Base-by-base conservation (phyloP, 345 rosid species). In the Conringia planisiliqua region DNA sequence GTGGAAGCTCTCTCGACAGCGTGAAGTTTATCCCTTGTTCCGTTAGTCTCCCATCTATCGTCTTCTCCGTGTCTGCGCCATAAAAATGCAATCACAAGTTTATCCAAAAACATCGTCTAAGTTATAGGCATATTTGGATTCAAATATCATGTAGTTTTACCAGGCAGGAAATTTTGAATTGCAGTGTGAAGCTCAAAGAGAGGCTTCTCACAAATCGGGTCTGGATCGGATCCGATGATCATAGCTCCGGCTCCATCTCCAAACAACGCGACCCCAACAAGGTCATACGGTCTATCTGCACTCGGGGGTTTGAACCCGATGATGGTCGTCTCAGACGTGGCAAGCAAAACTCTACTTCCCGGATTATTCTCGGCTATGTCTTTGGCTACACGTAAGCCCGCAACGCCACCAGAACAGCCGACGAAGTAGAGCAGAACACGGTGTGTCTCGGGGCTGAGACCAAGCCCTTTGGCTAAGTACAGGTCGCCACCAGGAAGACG, bases 361-460 rank as follows among this genome's bases (percentile, higher is more conserved):
- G 94, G 94, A 77, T 93, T 89, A 83, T 91, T 93, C 79, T 93
- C 98, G 1, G 95, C 98, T 20, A 93, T 89, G 76, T 93, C 97
- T 83, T 93, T 91, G 1, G 98, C 98, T 4, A 89, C 94, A 6
- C 97, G 94, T 20, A 93, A 92, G 6, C 98, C 97, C 0, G 97
- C 88, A 7, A 92, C 97, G 0, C 99, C 99, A 32, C 99, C 99
- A 0, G 97, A 95, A 82, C 97, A 90, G 17, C 99, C 99, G 10
- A 79, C 48, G 63, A 92, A 95, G 83, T 95, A 95, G 18, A 92
- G 97, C 86, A 88, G 57, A 71, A 89, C 91, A 12, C 97, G 90
- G 66, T 86, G 88, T 22, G 93, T 90, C 22, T 89, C 88, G 0
- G 89, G 93, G 62, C 91, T 75, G 52, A 95, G 90, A 35, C 96